Evolutionary conservation across 208 protist genomes (phyloP).

Genomic region (Herpetomonas samuelpessoai): DNA sequence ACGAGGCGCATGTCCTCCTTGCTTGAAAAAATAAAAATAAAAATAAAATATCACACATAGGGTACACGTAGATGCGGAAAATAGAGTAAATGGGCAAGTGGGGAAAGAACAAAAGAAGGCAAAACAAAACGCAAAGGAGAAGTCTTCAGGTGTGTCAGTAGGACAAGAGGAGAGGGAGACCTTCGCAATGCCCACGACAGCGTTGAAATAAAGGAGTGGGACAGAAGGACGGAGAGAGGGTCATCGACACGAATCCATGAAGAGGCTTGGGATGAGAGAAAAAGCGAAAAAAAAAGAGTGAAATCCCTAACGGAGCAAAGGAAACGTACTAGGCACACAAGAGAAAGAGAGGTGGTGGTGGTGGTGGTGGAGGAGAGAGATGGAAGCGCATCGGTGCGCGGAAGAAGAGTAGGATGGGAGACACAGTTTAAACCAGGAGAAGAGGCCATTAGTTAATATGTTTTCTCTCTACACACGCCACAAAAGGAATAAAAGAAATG

Average conservation of each 20-base stretch:
- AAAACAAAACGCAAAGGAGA: conserved; percentile 6
- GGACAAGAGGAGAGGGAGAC: background rate
- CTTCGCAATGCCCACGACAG: background rate
- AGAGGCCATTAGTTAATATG: too few relatives aligned
- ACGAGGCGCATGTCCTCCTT: too few relatives aligned
- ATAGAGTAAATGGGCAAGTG: conserved; percentile 4
- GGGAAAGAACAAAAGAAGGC: conserved; percentile 3
- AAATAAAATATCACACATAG: too few relatives aligned
- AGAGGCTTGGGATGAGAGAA: background rate
- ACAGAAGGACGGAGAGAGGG: too few relatives aligned
- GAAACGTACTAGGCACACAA: background rate
- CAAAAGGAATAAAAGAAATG: too few relatives aligned
- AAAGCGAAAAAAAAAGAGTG: background rate
- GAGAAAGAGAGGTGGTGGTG: background rate
- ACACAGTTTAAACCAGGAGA: too few relatives aligned
- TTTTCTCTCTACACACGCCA: too few relatives aligned
- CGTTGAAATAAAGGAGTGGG: background rate
- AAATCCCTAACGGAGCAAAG: conserved; percentile 1
- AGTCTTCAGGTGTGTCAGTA: too few relatives aligned
- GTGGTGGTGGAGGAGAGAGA: background rate
- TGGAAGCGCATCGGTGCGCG: too few relatives aligned
- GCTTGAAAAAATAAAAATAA: too few relatives aligned
- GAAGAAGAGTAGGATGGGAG: too few relatives aligned
- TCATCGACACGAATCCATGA: too few relatives aligned
- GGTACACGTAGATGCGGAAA: conserved; percentile 6